Percentiles rank a stretch among this genome's conserved stretches.
Conservation (phyloP, 768 basidiomycete species). For the Fomitopsis serialis region DNA sequence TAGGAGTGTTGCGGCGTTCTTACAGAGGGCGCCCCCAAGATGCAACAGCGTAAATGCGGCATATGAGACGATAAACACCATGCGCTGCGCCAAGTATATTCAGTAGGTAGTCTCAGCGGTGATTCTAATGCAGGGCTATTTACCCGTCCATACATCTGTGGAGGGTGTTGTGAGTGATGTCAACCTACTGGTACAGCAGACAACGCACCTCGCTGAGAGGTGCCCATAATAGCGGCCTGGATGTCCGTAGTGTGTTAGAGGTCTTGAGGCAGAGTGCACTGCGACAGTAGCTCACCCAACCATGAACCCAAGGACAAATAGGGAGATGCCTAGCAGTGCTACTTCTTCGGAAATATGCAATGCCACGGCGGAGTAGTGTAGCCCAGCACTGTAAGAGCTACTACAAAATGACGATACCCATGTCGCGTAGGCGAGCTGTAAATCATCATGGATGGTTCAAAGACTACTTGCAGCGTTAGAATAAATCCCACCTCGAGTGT, state of each 20-base stretch:
- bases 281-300: slow-evolving; percentile 36
- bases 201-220: slow-evolving; percentile 57
- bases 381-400: slow-evolving; percentile 50
- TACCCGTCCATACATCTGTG: slow-evolving; percentile 38
- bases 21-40: slow-evolving; percentile 47
- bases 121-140: slow-evolving; percentile 8
- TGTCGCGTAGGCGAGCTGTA: slow-evolving; percentile 38
- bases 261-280: not conserved
- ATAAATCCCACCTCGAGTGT: slow-evolving; percentile 38
- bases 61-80: slow-evolving; percentile 49
- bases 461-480: not conserved
- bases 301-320: slow-evolving; percentile 61
- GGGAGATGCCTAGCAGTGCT: slow-evolving; percentile 53
- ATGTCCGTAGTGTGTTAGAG: not conserved
- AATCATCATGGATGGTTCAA: not conserved
- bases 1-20: slow-evolving; percentile 42
- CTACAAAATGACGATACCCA: slow-evolving; percentile 58
- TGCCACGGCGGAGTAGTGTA: slow-evolving; percentile 37
- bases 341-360: slow-evolving; percentile 45
- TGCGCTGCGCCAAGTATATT: slow-evolving; percentile 30
- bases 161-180: slow-evolving; percentile 4
- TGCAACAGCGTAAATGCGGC: slow-evolving; percentile 48
- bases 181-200: too few species aligned
- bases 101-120: not conserved
- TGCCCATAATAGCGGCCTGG: slow-evolving; percentile 49